Base-by-base conservation (phyloP, 345 rosid genomes). In the Camelina sativa region DNA sequence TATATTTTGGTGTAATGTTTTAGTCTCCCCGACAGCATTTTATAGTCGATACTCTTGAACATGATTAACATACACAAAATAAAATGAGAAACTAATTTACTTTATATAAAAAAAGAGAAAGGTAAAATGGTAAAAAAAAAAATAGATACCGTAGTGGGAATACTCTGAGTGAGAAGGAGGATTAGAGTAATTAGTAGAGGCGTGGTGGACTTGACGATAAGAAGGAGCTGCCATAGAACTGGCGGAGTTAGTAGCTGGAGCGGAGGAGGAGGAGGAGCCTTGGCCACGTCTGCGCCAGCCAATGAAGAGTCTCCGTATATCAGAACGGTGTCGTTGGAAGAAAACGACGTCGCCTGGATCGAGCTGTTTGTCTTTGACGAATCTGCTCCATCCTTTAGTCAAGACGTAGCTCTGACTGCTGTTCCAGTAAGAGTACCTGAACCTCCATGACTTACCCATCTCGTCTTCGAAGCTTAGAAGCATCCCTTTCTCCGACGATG, bases 361-460 rank as follows among this genome's bases (percentile, higher is more conserved):
- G 0, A 92, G 89, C 10, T 84, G 85, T 73, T 92, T 92, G 67
- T 92, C 97, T 79, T 88, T 92, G n/a, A 92, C 96, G 65, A 85
- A 92, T 61, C 92, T 76, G 60, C 94, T 90, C 97, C 97, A 92
- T 8, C 97, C 97, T 81, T 92, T 92, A 6, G 97, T 92, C 72
- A 91, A 44, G 8, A 91, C 97, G 69, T 91, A 91, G 86, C 97
- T 91, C 47, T 91, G 97, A 60, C 97, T 92, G 11, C 81, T 79
- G 50, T 79, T 79, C 97, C 97, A 92, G 64, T 90, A 92, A 12
- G 97, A 92, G 83, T 92, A 92, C 23, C 97, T 73, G 47, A 92
- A 92, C 40, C 85, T 76, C 97, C 97, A 92, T 9, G 73, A 80
- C 85, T 84, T 92, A 23, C 92, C 97, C 1, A 83, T 76, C 83